These are phyloP conservation scores for Termitomyces sp. DNA, from an alignment of 768 basidiomycete genomes.

Conservation along the genomic window DNA sequence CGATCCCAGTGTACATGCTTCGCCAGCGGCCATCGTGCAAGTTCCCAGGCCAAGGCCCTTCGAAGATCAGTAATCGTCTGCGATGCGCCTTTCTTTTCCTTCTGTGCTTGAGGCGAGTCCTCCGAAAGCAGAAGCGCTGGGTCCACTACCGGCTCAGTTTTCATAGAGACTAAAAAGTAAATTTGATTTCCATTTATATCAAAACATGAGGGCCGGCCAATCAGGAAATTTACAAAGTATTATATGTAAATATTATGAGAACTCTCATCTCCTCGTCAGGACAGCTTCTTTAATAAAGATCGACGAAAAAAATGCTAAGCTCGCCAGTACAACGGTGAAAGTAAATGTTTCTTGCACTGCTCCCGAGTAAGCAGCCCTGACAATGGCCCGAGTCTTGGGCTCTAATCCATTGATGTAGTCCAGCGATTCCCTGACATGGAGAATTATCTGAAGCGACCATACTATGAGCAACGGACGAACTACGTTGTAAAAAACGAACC, in stretches of 20 bases:
- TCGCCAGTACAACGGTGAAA: constrained; percentile 38
- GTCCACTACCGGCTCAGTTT: constrained; percentile 10
- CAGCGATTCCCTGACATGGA: constrained; percentile 44
- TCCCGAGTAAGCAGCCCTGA: constrained; percentile 35
- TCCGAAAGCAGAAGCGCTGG: constrained; percentile 12
- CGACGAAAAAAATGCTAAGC: constrained; percentile 35
- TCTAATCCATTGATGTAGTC: constrained; percentile 40
- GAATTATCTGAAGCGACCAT: constrained; percentile 32
- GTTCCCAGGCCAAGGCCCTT: constrained; percentile 31
- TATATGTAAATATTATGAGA: not conserved
- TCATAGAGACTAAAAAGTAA: constrained; percentile 3
- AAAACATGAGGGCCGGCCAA: not conserved
- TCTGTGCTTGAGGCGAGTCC: constrained; percentile 15
- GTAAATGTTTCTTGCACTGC: constrained; percentile 44
- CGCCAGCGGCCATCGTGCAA: constrained; percentile 34
- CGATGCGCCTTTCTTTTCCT: constrained; percentile 19
- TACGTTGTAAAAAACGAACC: constrained; percentile 28
- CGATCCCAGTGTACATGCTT: constrained; percentile 23
- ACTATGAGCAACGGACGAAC: not conserved
- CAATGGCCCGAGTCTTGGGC: constrained; percentile 26
- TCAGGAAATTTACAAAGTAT: not conserved
- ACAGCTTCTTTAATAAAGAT: constrained; percentile 50
- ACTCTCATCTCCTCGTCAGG: constrained; percentile 15
- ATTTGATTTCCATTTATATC: not conserved
- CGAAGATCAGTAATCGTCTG: constrained; percentile 23